Percentiles rank a stretch among this genome's conserved stretches.
Conservation (phyloP, 805 yeast species). For the Hagleromyces aurorensis region DNA sequence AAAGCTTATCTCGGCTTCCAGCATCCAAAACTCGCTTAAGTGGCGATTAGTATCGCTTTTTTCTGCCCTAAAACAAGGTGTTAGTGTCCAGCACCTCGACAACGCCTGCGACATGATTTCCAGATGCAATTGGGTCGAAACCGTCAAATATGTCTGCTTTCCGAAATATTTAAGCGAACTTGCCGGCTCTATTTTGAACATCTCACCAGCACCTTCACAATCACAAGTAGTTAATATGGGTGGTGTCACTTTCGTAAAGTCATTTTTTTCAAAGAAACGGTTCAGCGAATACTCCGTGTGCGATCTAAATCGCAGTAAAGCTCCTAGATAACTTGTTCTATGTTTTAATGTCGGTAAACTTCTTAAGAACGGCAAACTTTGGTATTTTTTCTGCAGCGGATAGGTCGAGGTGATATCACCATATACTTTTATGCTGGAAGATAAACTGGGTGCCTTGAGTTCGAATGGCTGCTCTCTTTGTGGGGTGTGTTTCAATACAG, state of each 20-base stretch:
- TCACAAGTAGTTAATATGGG: conserved; percentile 85
- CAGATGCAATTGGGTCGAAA: conserved; percentile 84
- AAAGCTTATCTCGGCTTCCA: conserved; percentile 84
- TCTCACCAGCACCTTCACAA: conserved; percentile 97
- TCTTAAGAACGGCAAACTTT: conserved; percentile 58
- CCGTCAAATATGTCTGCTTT: conserved; percentile 63
- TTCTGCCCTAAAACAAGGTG: conserved; percentile 95
- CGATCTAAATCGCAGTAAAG: conserved; percentile 68
- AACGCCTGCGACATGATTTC: conserved; percentile 73
- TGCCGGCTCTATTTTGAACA: conserved; percentile 48
- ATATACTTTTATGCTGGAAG: conserved; percentile 36
- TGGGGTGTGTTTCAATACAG: conserved; percentile 17
- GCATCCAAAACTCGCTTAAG: conserved; percentile 94
- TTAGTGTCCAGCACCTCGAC: conserved; percentile 75
- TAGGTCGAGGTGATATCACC: conserved; percentile 59
- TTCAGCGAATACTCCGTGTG: conserved; percentile 46
- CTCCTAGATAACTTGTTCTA: conserved; percentile 56
- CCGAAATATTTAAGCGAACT: conserved; percentile 46
- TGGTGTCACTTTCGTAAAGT: conserved; percentile 69
- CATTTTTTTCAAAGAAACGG: conserved; percentile 44
- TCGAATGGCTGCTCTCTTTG: conserved; percentile 44
- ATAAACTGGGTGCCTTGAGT: conserved; percentile 32
- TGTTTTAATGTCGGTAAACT: conserved; percentile 71
- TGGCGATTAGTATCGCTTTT: conserved; percentile 86
- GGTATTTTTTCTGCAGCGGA: conserved; percentile 80